Conservation (phyloP, 441 rosid species). For the Raphanus hybrid region DNA sequence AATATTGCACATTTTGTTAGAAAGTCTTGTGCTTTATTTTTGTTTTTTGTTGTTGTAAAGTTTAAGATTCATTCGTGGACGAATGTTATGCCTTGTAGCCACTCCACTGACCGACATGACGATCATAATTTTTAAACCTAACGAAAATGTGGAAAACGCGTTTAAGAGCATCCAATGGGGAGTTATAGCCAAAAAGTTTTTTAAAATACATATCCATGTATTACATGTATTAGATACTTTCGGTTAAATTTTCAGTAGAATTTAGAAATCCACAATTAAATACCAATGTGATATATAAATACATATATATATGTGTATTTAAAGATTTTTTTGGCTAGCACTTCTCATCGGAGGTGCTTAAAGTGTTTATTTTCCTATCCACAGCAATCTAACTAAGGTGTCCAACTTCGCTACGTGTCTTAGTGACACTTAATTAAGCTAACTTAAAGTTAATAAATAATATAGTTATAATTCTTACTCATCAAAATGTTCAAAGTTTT, state of each 20-base stretch:
- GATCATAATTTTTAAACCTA: neutral
- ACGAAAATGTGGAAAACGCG: neutral
- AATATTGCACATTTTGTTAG: conserved; percentile 7
- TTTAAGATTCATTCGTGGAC: conserved; percentile 30
- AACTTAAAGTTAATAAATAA: neutral
- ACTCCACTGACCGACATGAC: conserved; percentile 6
- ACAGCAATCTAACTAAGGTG: neutral
- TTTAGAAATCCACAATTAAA: too few species aligned
- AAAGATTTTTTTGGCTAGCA: too few species aligned
- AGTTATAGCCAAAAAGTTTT: too few species aligned
- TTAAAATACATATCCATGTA: too few species aligned
- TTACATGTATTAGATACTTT: too few species aligned
- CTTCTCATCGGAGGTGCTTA: too few species aligned
- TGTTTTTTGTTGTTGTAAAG: neutral
- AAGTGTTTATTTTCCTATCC: neutral
- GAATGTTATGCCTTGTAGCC: conserved; percentile 21
- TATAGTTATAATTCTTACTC: neutral
- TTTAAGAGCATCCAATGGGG: too few species aligned
- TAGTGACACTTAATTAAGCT: neutral
- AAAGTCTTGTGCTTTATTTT: neutral
- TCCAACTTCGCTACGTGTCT: conserved; percentile 7
- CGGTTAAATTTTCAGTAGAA: too few species aligned
- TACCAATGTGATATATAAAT: too few species aligned
- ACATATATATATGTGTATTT: too few species aligned
- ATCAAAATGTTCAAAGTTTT: neutral